These are phyloP conservation scores for Delonix regia DNA, from an alignment of 306 rosid genomes.

Conservation along the genomic window DNA sequence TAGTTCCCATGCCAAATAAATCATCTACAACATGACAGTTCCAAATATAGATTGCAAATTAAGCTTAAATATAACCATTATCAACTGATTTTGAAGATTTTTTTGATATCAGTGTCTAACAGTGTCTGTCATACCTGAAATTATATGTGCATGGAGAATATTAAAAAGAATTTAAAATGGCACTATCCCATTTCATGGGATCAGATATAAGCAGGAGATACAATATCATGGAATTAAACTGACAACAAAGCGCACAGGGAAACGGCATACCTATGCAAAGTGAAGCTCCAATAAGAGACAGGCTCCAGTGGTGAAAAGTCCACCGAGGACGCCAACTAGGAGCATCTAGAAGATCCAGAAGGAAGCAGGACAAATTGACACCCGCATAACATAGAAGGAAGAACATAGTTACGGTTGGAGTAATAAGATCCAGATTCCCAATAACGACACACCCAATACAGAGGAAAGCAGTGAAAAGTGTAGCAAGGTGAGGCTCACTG, in stretches of 20 bases:
- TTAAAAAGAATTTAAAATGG: background rate
- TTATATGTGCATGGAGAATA: background rate
- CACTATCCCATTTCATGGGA: background rate
- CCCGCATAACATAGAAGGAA: conserved; percentile 95
- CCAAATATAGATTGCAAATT: background rate
- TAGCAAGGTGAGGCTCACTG: conserved; percentile 85
- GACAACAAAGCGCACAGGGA: conserved; percentile 11
- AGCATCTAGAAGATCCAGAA: conserved; percentile 97
- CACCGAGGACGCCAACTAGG: conserved; percentile 99
- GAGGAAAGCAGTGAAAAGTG: conserved; percentile 87
- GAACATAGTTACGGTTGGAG: conserved; percentile 98
- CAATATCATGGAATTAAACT: conserved; percentile 3
- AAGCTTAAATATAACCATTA: background rate
- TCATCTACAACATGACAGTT: background rate
- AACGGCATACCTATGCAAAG: conserved; percentile 80
- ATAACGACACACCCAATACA: conserved; percentile 91
- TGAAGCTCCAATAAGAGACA: conserved; percentile 92
- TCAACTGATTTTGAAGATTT: background rate
- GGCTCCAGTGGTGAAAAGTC: conserved; percentile 98
- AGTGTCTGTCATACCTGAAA: background rate
- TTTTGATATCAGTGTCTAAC: background rate
- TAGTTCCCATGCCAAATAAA: background rate
- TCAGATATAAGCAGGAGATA: conserved; percentile 8
- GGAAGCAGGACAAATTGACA: conserved; percentile 99
- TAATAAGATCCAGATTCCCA: conserved; percentile 99